Percentiles rank a stretch among this genome's conserved stretches.
Conservation (phyloP, 176 grass and related monocot species). For the Carex littledalei region DNA sequence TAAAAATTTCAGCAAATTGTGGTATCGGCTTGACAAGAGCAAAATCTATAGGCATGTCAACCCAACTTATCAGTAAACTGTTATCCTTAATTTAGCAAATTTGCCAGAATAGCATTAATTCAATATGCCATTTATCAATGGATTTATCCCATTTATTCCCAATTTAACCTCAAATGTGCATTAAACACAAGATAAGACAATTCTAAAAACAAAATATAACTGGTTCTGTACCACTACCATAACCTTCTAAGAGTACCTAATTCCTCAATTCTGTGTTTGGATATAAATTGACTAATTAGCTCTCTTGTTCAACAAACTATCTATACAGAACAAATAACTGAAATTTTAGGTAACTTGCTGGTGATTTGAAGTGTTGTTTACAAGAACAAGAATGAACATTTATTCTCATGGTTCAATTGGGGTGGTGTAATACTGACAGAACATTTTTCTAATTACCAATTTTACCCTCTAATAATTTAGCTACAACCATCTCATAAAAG, state of each 20-base stretch:
- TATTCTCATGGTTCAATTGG: background rate
- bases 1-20: background rate
- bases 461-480: background rate
- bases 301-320: background rate
- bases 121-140: background rate
- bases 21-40: background rate
- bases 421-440: background rate
- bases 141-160: background rate
- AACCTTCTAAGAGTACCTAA: background rate
- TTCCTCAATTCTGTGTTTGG: background rate
- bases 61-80: background rate
- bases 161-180: background rate
- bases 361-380: background rate
- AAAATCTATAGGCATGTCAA: background rate
- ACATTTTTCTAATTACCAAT: background rate
- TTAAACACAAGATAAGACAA: background rate
- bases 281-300: background rate
- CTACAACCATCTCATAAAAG: background rate
- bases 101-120: background rate
- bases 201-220: background rate
- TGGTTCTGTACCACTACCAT: background rate
- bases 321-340: background rate
- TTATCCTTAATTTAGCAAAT: background rate
- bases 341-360: background rate
- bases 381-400: background rate